A percentile compares a stretch with the other conserved stretches of the same genome.
Evolutionary conservation across 1,139 yeast species (phyloP).

Genomic region (Geotrichum phurueaensis): DNA sequence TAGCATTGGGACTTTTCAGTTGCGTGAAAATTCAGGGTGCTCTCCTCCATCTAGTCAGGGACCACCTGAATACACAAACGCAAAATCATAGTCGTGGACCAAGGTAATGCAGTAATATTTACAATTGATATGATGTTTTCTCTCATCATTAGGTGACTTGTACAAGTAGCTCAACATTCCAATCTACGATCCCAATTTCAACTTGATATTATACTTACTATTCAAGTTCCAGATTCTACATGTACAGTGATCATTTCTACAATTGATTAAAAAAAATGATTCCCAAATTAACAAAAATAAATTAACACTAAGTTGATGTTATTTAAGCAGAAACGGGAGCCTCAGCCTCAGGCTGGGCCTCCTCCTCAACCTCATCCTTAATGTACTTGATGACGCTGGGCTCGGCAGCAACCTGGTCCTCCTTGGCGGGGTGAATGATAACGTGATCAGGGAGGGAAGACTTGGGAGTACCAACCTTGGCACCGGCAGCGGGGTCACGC

Average conservation of each 20-base stretch:
- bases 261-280: neutral
- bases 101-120: neutral
- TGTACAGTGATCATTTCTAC: neutral
- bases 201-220: neutral
- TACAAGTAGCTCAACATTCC: neutral
- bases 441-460: constrained; percentile 92
- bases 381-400: constrained; percentile 57
- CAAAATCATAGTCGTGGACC: neutral
- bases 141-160: neutral
- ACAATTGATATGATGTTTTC: too few species aligned
- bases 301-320: constrained; percentile 1
- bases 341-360: constrained; percentile 22
- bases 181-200: neutral
- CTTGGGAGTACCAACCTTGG: constrained; percentile 75
- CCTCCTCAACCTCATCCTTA: constrained; percentile 27
- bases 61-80: neutral
- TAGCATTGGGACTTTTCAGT: neutral
- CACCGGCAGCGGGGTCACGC: constrained; percentile 94
- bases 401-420: constrained; percentile 80
- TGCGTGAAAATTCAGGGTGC: neutral
- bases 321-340: constrained; percentile 18
- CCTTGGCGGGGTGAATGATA: constrained; percentile 94
- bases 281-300: neutral
- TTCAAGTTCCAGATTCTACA: neutral
- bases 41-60: neutral